phyloP scores from a whole-genome alignment of 805 yeast species.

The Tetrapisispora nanseiensis region DNA sequence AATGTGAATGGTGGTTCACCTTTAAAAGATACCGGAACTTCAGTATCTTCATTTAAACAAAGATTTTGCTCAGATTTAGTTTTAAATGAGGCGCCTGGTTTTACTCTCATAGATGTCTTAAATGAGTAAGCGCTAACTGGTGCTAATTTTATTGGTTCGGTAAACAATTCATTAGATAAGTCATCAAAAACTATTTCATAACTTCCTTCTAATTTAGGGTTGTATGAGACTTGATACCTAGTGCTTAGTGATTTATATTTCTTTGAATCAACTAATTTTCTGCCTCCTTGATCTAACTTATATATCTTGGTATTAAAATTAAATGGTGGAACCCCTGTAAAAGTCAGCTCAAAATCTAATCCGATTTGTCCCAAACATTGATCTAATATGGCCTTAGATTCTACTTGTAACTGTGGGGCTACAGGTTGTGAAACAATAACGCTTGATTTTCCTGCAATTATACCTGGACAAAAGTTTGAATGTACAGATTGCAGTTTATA shows the following conservation, averaged over 20 bases:
- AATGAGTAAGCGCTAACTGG: conserved; percentile 41
- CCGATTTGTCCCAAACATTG: conserved; percentile 92
- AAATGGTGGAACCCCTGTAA: conserved; percentile 79
- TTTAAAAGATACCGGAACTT: conserved; percentile 48
- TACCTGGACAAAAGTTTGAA: conserved; percentile 61
- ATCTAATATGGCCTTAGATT: conserved; percentile 52
- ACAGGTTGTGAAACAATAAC: conserved; percentile 50
- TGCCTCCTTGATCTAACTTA: conserved; percentile 35
- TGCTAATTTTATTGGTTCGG: conserved; percentile 29
- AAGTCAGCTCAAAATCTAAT: conserved; percentile 55
- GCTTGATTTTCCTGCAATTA: conserved; percentile 44
- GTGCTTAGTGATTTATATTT: conserved; percentile 33
- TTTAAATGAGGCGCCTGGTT: conserved; percentile 45
- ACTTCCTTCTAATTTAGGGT: conserved; percentile 73
- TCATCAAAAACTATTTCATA: conserved; percentile 63
- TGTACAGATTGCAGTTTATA: conserved; percentile 46
- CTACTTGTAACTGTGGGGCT: conserved; percentile 38
- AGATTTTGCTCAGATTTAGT: conserved; percentile 22
- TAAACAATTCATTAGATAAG: conserved; percentile 56
- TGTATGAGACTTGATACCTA: conserved; percentile 51
- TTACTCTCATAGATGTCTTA: conserved; percentile 60
- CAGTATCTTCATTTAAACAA: conserved; percentile 39
- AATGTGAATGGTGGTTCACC: conserved; percentile 78
- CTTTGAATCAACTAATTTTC: conserved; percentile 30
- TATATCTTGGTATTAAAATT: conserved; percentile 53